These are phyloP conservation scores for Metarhizium guizhouense DNA, from an alignment of 2,329 filamentous ascomycete species.

Conservation along the genomic window DNA sequence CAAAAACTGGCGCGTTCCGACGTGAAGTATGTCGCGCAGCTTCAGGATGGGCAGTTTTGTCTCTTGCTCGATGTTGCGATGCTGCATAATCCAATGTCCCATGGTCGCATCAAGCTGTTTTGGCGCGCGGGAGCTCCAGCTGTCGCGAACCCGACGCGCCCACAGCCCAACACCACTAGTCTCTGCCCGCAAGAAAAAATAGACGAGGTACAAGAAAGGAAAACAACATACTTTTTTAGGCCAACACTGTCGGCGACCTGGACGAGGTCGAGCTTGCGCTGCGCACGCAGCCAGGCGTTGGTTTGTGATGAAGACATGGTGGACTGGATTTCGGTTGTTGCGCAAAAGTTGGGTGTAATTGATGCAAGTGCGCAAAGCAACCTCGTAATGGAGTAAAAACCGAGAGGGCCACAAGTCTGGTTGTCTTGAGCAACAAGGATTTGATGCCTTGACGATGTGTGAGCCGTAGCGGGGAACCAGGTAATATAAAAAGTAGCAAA, in stretches of 20 bases:
- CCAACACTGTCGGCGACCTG: conserved; percentile 65
- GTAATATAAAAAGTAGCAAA: too few species aligned
- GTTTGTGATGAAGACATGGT: conserved; percentile 22
- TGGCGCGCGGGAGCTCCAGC: not conserved
- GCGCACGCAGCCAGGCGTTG: conserved; percentile 67
- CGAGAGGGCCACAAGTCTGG: not conserved
- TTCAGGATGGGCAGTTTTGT: not conserved
- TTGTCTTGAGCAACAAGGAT: not conserved
- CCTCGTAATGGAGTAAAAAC: not conserved
- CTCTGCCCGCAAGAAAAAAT: too few species aligned
- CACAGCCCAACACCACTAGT: too few species aligned
- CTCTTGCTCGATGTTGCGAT: not conserved
- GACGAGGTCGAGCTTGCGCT: conserved; percentile 73
- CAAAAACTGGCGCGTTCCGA: not conserved
- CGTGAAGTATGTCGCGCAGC: not conserved
- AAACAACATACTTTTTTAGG: conserved; percentile 57
- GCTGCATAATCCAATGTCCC: not conserved
- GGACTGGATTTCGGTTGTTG: conserved; percentile 1
- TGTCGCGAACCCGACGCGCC: conserved; percentile 4
- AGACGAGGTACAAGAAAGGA: conserved; percentile 1
- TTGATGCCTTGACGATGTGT: not conserved
- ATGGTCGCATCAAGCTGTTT: not conserved
- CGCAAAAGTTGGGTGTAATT: not conserved
- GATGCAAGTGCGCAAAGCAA: conserved; percentile 1
- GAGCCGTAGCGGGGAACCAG: too few species aligned